Conservation (phyloP, 331 rosid species). For the Prunus yedoensis region DNA sequence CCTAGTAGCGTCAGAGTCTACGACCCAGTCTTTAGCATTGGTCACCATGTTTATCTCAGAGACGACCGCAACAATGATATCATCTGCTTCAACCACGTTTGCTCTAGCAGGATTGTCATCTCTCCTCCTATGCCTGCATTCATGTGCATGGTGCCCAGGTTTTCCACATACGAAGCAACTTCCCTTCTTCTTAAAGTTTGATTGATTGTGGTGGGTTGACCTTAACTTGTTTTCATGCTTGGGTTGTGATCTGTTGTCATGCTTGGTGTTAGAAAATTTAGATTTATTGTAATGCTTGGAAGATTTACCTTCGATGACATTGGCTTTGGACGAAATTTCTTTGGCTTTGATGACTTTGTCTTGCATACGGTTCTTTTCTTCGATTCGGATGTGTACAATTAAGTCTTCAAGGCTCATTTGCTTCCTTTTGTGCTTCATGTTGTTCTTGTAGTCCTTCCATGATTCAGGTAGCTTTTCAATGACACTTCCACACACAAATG, state of each 20-base stretch:
- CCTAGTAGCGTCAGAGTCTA: neutral
- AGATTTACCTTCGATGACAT: neutral
- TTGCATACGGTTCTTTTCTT: neutral
- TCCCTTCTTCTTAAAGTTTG: neutral
- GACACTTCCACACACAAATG: neutral
- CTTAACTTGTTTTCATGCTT: neutral
- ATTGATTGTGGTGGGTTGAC: neutral
- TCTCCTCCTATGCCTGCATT: neutral
- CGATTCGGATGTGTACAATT: neutral
- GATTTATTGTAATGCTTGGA: neutral
- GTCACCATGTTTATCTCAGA: neutral
- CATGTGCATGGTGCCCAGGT: neutral
- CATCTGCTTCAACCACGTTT: neutral
- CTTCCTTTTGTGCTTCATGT: neutral
- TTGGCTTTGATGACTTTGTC: neutral
- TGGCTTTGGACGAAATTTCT: neutral
- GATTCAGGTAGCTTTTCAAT: neutral
- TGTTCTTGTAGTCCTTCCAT: slow-evolving; percentile 7
- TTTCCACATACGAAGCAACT: neutral
- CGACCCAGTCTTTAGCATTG: neutral
- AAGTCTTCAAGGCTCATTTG: neutral
- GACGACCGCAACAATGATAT: neutral
- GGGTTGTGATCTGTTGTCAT: too few relatives aligned
- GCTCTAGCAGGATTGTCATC: neutral
- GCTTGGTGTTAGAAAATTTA: neutral